Evolutionary conservation across 352 stramenopile species (phyloP).

Genomic region (Pythium oligandrum): DNA sequence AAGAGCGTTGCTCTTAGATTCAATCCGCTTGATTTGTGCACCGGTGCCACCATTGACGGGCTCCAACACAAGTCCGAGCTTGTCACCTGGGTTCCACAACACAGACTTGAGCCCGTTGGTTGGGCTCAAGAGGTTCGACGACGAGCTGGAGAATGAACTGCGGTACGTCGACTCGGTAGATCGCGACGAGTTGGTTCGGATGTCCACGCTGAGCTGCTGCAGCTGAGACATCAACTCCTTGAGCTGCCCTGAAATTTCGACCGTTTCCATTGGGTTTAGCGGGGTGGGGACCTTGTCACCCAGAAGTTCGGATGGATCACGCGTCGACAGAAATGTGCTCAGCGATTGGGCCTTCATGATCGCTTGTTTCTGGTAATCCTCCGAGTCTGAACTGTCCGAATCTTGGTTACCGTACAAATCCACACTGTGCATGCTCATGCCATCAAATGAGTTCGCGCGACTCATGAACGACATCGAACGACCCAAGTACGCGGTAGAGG

Average conservation of each 20-base stretch:
- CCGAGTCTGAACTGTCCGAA: slow-evolving; percentile 3
- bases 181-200: slow-evolving; percentile 46
- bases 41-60: slow-evolving; percentile 39
- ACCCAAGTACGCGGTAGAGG: slow-evolving; percentile 18
- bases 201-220: slow-evolving; percentile 63
- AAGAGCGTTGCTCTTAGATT: slow-evolving; percentile 63
- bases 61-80: slow-evolving; percentile 65
- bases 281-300: slow-evolving; percentile 27
- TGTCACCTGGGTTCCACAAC: slow-evolving; percentile 73
- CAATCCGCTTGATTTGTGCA: slow-evolving; percentile 60
- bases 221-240: slow-evolving; percentile 67
- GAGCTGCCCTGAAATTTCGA: slow-evolving; percentile 61
- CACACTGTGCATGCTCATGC: not conserved
- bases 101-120: slow-evolving; percentile 30
- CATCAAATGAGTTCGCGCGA: slow-evolving; percentile 13
- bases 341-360: slow-evolving; percentile 51
- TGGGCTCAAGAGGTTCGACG: slow-evolving; percentile 24
- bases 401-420: not conserved
- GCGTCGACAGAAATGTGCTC: slow-evolving; percentile 34
- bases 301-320: slow-evolving; percentile 30
- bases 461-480: not conserved
- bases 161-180: slow-evolving; percentile 54
- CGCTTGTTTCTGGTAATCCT: slow-evolving; percentile 23
- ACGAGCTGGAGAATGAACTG: slow-evolving; percentile 69
- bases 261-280: slow-evolving; percentile 43